phyloP scores from a whole-genome alignment of 768 basidiomycete species.

The Hygrocybe coccinea region DNA sequence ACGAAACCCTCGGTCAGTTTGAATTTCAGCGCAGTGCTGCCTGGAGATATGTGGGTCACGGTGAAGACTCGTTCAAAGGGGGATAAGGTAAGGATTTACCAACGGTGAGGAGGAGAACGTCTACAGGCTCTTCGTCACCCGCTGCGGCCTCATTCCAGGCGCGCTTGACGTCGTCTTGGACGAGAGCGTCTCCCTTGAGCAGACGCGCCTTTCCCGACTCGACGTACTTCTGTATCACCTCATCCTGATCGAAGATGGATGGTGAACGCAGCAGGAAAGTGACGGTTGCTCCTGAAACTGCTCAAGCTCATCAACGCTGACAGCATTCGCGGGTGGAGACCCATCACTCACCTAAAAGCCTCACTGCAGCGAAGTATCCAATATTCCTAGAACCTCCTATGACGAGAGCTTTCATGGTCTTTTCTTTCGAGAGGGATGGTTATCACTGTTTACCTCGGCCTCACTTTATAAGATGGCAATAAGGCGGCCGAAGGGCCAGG shows the following conservation, averaged over 20 bases:
- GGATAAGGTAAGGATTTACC: constrained; percentile 35
- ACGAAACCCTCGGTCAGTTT: constrained; percentile 43
- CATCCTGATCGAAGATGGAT: constrained; percentile 50
- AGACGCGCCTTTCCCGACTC: constrained; percentile 48
- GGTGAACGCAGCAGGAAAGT: constrained; percentile 58
- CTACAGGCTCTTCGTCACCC: constrained; percentile 35
- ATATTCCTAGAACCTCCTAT: constrained; percentile 56
- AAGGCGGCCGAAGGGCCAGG: too few relatives aligned
- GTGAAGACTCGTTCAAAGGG: constrained; percentile 2
- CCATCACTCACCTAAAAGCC: constrained; percentile 41
- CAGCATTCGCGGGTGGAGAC: neutral
- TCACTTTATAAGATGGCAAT: too few relatives aligned
- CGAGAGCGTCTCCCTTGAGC: constrained; percentile 57
- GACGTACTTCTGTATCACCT: constrained; percentile 47
- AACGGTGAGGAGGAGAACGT: constrained; percentile 57
- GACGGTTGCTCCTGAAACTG: constrained; percentile 55
- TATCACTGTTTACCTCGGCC: neutral
- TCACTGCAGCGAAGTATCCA: constrained; percentile 45
- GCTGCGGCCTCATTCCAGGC: constrained; percentile 46
- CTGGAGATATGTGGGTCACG: constrained; percentile 34
- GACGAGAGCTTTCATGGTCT: constrained; percentile 36
- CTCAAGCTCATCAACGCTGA: neutral
- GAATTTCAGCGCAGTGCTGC: constrained; percentile 42
- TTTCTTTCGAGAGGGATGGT: neutral
- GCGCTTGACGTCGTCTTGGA: constrained; percentile 44